Base-by-base conservation (phyloP, 129 eudicot species). In the Pittosporum tobira region DNA sequence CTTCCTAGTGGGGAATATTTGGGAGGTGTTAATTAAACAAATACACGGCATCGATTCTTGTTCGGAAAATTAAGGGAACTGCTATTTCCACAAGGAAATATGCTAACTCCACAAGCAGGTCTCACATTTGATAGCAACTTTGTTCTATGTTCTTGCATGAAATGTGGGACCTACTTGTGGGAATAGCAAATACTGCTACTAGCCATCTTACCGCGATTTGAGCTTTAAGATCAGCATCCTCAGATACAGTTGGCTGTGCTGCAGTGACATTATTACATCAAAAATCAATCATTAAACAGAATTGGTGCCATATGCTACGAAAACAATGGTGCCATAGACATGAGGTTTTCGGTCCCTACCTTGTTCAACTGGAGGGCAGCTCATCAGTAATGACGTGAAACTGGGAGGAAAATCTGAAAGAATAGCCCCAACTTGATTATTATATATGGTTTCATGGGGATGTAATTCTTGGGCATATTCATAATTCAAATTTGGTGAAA, bases 401-500 rank as follows among this genome's bases (percentile, higher is more conserved):
- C 94, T 82, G 42, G 94, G 96, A 71, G 96, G 94, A 64, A 78
- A 77, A 18, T 70, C 72, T 20, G 82, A 59, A 59, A 59, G 72
- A 56, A 50, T 77, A 62, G 37, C 70, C 65, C 63, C 83, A 72
- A 62, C 65, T 66, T 77, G 72, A 67, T 59, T 59, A 49, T 59
- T 44, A 47, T 31, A 9, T 44, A 61, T 22, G 3, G 47, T 25
- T 57, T 65, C 75, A 14, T 37, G 72, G n/a, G 75, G 50, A 48
- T 19, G 51, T 48, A 70, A 49, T 51, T 40, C 61, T 61, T 78
- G 71, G 70, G 54, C 29, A 68, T 23, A 51, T 45, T 80, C 73
- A 16, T 36, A 26, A 49, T 59, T 51, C 65, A 23, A 59, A 69
- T 30, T 53, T 46, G 53, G 62, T 48, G 59, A 60, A 43, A 52